Base-by-base conservation (phyloP, 768 basidiomycete species). In the Russula brevipes region DNA sequence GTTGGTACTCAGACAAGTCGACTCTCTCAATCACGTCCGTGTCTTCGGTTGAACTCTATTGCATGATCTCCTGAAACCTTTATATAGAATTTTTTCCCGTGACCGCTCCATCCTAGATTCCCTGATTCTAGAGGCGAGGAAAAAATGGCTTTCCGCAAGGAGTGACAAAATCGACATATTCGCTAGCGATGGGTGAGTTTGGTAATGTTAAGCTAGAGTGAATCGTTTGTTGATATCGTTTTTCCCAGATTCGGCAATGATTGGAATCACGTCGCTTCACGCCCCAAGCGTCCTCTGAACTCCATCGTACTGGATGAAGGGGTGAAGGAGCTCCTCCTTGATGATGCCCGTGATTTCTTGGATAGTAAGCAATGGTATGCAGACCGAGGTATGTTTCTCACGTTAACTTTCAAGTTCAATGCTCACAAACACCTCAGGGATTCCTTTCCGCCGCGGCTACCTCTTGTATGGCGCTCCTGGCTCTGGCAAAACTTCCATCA, bases 381-480 rank as follows among this genome's bases (percentile, higher is more conserved):
- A 1, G 82, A 83, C 11, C 83, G 89, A 56, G 90, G 89, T 70
- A 19, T 17, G 69, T 61, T 14, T 39, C 17, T 38, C 5, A 4
- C n/a, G 8, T 47, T 54, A 24, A 30, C 9, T 41, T 41, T 59
- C 19, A 36, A 24, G 30, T 33, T 54, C 30, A 51, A 35, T 31
- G 38, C 39, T 3, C 16, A 49, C 41, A 14, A 31, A 47, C 31
- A 7, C 10, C 51, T 57, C 9, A 71, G 72, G 76, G 0, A 91
- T 92, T 61, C 90, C 91, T 1, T 91, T 88, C 76, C 84, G 89
- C 19, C 79, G 89, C 12, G 90, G 91, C 12, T 89, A 89, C 70
- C 80, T 91, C n/a, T 77, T 90, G 24, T 81, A 89, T 67, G 89
- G 89, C 24, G 85, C 81, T 5, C 88, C 89, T 38, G 88, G 89